Conservation (phyloP, 1,284 basidiomycete genomes). For the Tylopilus sp. region DNA sequence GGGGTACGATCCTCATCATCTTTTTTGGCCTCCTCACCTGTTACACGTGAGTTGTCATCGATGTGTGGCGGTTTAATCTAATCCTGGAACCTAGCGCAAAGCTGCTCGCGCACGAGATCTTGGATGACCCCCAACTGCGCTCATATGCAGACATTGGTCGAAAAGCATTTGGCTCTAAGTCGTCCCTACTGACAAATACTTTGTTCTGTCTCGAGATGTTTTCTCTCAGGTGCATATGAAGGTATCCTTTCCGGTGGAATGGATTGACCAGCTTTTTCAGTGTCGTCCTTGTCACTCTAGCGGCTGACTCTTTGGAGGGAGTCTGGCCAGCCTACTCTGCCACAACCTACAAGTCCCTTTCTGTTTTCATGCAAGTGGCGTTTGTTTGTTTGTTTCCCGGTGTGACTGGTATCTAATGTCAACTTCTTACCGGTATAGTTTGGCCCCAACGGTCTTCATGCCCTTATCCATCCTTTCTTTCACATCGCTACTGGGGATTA, state of each 20-base stretch:
- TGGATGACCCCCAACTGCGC: conserved; percentile 61
- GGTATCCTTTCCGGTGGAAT: neutral
- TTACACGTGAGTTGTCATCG: conserved; percentile 64
- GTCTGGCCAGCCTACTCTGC: conserved; percentile 65
- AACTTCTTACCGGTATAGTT: conserved; percentile 36
- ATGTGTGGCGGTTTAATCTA: conserved; percentile 1
- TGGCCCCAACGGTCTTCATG: conserved; percentile 80
- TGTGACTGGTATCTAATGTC: neutral
- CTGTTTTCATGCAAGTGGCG: conserved; percentile 60
- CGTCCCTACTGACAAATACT: conserved; percentile 61
- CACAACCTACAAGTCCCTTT: conserved; percentile 71
- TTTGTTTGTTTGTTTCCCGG: neutral
- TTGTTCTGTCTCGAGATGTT: conserved; percentile 86
- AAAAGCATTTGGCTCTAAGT: conserved; percentile 77
- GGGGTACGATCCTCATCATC: conserved; percentile 69
- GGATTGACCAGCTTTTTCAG: conserved; percentile 35
- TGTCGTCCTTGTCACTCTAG: conserved; percentile 80
- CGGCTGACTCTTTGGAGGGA: conserved; percentile 77
- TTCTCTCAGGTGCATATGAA: conserved; percentile 57
- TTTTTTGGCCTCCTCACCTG: conserved; percentile 79
- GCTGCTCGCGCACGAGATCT: conserved; percentile 72
- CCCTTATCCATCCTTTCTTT: conserved; percentile 82
- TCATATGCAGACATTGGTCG: conserved; percentile 88
- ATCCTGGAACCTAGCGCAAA: conserved; percentile 58
- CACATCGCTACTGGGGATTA: conserved; percentile 78